Conservation (phyloP, 164 flowering plant genomes). For the Akebia trifoliata region DNA sequence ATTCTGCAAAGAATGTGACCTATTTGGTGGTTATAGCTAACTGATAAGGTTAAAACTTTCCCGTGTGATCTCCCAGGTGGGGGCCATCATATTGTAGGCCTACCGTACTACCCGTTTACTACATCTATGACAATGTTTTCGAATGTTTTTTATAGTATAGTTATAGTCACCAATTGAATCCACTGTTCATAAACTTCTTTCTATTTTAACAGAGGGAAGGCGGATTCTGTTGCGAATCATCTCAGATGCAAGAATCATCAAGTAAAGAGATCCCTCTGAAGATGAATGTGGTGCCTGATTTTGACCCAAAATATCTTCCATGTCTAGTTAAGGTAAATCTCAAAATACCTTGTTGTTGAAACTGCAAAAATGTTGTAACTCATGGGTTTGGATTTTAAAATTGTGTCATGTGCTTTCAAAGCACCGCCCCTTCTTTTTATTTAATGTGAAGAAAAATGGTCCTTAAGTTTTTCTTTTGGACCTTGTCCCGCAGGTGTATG, state of each 20-base stretch:
- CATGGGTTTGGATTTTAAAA: too few relatives aligned
- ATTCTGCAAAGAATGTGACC: neutral
- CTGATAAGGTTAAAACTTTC: neutral
- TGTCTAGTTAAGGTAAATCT: slow-evolving; percentile 80
- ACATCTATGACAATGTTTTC: too few relatives aligned
- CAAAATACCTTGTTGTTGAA: neutral
- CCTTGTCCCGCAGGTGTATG: slow-evolving; percentile 61
- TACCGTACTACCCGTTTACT: too few relatives aligned
- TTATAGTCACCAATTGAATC: too few relatives aligned
- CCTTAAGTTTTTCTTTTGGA: neutral
- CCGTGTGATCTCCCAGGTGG: neutral
- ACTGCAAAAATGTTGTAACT: too few relatives aligned
- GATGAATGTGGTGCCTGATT: slow-evolving; percentile 12
- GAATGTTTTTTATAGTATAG: too few relatives aligned
- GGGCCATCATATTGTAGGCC: too few relatives aligned
- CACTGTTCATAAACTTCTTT: neutral
- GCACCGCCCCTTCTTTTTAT: neutral
- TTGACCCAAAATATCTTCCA: slow-evolving; percentile 33
- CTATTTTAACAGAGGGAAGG: slow-evolving; percentile 40
- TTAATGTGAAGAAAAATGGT: neutral
- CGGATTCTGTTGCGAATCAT: slow-evolving; percentile 24
- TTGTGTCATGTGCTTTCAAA: too few relatives aligned
- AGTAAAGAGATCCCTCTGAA: slow-evolving; percentile 19
- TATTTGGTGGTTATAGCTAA: neutral
- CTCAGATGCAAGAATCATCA: slow-evolving; percentile 20